Percentiles rank a stretch among this genome's conserved stretches.
These are phyloP conservation scores for Penicillium verhagenii DNA, from an alignment of 495 filamentous ascomycete genomes.

Conservation along the genomic window DNA sequence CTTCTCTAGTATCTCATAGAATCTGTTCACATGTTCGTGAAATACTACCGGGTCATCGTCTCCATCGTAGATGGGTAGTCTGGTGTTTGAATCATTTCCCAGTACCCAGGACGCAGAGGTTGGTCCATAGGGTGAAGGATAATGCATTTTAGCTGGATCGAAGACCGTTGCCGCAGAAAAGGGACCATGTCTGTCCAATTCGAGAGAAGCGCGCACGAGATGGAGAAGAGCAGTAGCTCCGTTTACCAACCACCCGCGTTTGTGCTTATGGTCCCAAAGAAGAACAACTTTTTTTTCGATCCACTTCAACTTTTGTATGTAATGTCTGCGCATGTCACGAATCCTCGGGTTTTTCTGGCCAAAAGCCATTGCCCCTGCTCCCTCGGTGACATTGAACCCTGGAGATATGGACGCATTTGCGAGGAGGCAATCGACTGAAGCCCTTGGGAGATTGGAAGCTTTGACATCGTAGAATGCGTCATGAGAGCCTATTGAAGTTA, in stretches of 20 bases:
- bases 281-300: constrained; percentile 25
- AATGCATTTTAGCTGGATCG: not conserved
- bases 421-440: not conserved
- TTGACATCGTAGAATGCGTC: not conserved
- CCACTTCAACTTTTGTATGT: constrained; percentile 21
- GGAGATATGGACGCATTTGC: not conserved
- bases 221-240: constrained; percentile 40
- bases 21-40: not conserved
- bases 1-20: not conserved
- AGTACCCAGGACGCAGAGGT: not conserved
- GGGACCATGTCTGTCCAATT: constrained; percentile 16
- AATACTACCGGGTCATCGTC: not conserved
- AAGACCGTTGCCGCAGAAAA: constrained; percentile 11
- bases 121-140: not conserved
- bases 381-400: not conserved
- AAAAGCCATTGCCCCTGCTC: not conserved
- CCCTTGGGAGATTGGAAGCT: not conserved
- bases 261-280: constrained; percentile 34
- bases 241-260: constrained; percentile 39
- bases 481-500: not conserved
- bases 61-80: not conserved
- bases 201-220: constrained; percentile 33
- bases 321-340: not conserved
- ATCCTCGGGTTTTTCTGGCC: not conserved
- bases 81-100: not conserved